Percentiles rank a stretch among this genome's conserved stretches.
Evolutionary conservation across 1,284 basidiomycete genomes (phyloP).

Genomic region (Cryptococcus sp.): DNA sequence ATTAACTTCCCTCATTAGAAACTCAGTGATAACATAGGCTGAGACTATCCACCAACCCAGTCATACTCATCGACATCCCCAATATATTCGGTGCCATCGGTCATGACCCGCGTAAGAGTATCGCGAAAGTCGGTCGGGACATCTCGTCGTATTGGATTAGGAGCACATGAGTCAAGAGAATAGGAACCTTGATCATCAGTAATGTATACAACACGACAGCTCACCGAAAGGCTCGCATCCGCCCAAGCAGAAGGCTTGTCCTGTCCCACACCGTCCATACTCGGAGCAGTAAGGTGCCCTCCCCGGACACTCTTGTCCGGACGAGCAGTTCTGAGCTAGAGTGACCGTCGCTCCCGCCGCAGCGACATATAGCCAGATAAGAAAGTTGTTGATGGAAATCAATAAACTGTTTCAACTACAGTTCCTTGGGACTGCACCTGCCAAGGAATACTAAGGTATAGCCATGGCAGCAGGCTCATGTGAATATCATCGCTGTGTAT

Average conservation of each 20-base stretch:
- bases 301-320: slow-evolving; percentile 52
- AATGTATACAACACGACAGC: slow-evolving; percentile 5
- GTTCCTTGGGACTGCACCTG: no score
- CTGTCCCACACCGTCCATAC: slow-evolving; percentile 67
- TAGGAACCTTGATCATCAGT: slow-evolving; percentile 50
- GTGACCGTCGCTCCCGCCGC: no score
- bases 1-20: not conserved
- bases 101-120: slow-evolving; percentile 61
- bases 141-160: slow-evolving; percentile 65
- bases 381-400: no score
- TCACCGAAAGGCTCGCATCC: slow-evolving; percentile 69
- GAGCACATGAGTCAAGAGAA: slow-evolving; percentile 61
- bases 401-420: no score
- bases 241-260: slow-evolving; percentile 61
- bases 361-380: no score
- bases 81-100: slow-evolving; percentile 57
- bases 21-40: no score
- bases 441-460: no score
- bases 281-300: slow-evolving; percentile 69
- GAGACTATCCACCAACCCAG: slow-evolving; percentile 33
- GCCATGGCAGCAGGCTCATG: no score
- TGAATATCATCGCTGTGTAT: no score
- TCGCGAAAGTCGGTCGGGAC: slow-evolving; percentile 60
- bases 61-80: slow-evolving; percentile 66
- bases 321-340: slow-evolving; percentile 21